Base-by-base conservation (phyloP, 2,329 filamentous ascomycete species). In the Paecilomyces formosus region DNA sequence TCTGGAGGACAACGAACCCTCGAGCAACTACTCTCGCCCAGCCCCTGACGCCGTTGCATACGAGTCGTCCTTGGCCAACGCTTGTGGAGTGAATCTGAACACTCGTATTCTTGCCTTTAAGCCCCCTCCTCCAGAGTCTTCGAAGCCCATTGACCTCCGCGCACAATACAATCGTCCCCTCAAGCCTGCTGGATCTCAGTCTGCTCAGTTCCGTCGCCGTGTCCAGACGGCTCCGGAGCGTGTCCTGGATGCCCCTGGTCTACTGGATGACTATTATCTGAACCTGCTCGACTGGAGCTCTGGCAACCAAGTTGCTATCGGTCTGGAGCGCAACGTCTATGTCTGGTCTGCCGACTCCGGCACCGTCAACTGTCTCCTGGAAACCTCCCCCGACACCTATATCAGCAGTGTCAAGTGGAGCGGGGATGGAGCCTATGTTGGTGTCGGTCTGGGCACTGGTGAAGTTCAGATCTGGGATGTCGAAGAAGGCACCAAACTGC, bases 381-480 rank as follows among this genome's bases (percentile, higher is more conserved):
- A 99, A 79, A 91, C 90, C 55, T 84, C 85, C 58, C 81, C 89
- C 21, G 94, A 99, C 74, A 97, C 93, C 21, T 97, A 99, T 73
- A 87, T 99, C 70, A 95, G 92, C 79, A 97, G 92, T 65, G 93
- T 99, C 70, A 97, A 97, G 80, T 99, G 94, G 94, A 97, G 92
- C 62, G 91, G 90, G 55, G 94, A 99, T 70, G 94, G 94, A 60
- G 92, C 93, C 31, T 97, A 99, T 72, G 92, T 99, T 64, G 88
- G 92, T 63, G 92, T 97, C 66, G 94, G 94, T 61, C 88, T 99
- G 55, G 93, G 92, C 61, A 91, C 91, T 39, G 94, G 94, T 60
- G 94, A 99, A 76, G 91, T 99, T 39, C 94, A 99, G 79, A 99
- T 99, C 78, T 99, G 94, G 93, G 94, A 97, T 69, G 93, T 97